Evolutionary conservation across 2,329 filamentous ascomycete species (phyloP), one percentile per base, ranked within the genome.

Genomic region (Coccinonectria pachysandricola): DNA sequence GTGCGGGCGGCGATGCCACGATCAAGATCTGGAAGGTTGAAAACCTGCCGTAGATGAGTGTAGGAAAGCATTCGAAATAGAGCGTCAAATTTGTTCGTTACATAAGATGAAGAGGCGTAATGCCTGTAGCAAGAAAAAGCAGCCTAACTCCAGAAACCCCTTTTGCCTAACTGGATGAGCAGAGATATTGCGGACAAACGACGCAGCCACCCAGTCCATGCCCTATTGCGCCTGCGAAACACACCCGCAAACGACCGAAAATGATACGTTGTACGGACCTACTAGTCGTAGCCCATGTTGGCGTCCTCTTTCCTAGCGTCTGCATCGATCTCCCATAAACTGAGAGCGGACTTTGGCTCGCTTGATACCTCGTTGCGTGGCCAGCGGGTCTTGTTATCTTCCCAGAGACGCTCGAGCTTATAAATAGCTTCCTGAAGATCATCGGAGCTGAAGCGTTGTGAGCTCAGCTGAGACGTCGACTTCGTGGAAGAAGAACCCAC

Each of bases 1-100:
- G 79, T 42, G 74, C 75, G 4, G 91, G 91, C 23, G 82, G 78
- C 8, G 91, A 98, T 66, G 88, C 84, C 17, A 79, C 83, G 1
- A 71, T 98, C 24, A 98, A 96, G 66, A 67, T 88, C 25, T 98
- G 91, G 91, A 45, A 50, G 19, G 47, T 59, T 15, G 43, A 53
- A 40, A 50, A 54, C 28, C 34, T 59, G 40, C 55, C 51, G 12
- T 56, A 37, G 39, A n/a, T n/a, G n/a, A n/a, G n/a, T n/a, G n/a
- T n/a, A n/a, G n/a, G n/a, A n/a, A n/a, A n/a, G n/a, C n/a, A n/a
- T n/a, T 20, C 24, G 24, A 26, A 30, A 29, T 22, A 31, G 28
- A 35, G 15, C 8, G 23, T 13, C 31, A n/a, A 23, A 28, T 26
- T 33, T 16, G 20, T 20, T 21, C 12, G 28, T 24, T 16, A 33